Conservation (phyloP, 140 eudicot genomes). For the Oenanthe javanica region DNA sequence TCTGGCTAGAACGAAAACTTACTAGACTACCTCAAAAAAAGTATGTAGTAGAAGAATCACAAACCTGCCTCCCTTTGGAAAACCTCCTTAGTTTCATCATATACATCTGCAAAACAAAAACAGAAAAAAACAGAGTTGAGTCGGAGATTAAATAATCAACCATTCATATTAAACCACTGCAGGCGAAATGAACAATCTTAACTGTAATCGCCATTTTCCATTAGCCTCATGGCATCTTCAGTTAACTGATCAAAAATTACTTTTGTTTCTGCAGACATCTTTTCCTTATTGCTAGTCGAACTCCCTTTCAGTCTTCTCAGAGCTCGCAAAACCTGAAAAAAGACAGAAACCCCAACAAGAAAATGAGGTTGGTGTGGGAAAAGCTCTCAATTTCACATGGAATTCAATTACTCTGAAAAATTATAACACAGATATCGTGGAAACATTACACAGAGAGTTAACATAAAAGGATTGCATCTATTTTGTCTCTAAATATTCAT, state of each 20-base stretch:
- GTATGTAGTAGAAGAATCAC: background rate
- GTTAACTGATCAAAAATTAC: constrained; percentile 81
- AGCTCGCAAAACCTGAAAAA: constrained; percentile 67
- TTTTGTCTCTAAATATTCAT: background rate
- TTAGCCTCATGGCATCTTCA: constrained; percentile 83
- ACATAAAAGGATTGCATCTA: background rate
- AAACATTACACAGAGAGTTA: background rate
- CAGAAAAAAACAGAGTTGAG: constrained; percentile 1
- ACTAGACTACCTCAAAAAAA: background rate
- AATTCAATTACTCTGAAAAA: background rate
- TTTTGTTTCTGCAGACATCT: constrained; percentile 84
- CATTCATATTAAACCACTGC: background rate
- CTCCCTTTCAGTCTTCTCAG: constrained; percentile 87
- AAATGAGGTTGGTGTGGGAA: background rate
- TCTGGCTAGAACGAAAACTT: background rate
- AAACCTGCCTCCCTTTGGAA: constrained; percentile 88
- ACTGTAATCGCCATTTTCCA: constrained; percentile 93
- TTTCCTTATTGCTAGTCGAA: constrained; percentile 66
- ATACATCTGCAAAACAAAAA: constrained; percentile 60
- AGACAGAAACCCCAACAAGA: background rate
- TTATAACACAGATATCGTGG: background rate
- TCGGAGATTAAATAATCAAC: background rate
- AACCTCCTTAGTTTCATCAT: constrained; percentile 73
- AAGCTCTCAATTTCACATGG: background rate
- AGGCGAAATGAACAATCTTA: constrained; percentile 22